A percentile compares a stretch with the other conserved stretches of the same genome.
phyloP scores from a whole-genome alignment of 352 stramenopile species.

The Peronospora tabacina region DNA sequence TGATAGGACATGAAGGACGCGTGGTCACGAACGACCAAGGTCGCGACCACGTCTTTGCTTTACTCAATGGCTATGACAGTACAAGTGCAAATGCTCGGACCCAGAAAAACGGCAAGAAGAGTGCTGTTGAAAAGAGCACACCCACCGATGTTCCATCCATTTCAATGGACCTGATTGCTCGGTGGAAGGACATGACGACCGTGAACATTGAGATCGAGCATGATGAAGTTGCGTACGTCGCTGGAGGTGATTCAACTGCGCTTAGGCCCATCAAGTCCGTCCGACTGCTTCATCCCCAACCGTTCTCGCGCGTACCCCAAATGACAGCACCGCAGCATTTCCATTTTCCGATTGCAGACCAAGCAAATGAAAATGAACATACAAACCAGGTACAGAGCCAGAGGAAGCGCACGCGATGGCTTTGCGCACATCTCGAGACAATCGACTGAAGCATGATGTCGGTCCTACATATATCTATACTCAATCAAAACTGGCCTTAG shows the following conservation, averaged over 20 bases:
- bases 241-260: conserved; percentile 5
- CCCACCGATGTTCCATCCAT: conserved; percentile 22
- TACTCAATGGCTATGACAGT: conserved; percentile 40
- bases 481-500: not conserved
- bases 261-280: conserved; percentile 51
- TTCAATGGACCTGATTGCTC: conserved; percentile 62
- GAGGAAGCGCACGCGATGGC: conserved; percentile 33
- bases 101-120: conserved; percentile 21
- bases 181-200: conserved; percentile 59
- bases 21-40: conserved; percentile 97
- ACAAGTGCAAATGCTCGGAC: conserved; percentile 7
- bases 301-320: conserved; percentile 66
- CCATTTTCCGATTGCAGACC: conserved; percentile 48
- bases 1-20: conserved; percentile 49
- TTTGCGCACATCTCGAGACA: conserved; percentile 26
- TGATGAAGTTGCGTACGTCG: conserved; percentile 27
- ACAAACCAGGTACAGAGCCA: conserved; percentile 18
- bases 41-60: conserved; percentile 88
- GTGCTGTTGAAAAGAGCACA: conserved; percentile 1
- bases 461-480: not conserved
- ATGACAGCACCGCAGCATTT: conserved; percentile 35
- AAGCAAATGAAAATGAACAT: conserved; percentile 20
- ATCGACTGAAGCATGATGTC: not conserved
- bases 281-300: conserved; percentile 44
- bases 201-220: conserved; percentile 75